Evolutionary conservation across 2,329 filamentous ascomycete genomes (phyloP).

Genomic region (Diaporthe ampelina): DNA sequence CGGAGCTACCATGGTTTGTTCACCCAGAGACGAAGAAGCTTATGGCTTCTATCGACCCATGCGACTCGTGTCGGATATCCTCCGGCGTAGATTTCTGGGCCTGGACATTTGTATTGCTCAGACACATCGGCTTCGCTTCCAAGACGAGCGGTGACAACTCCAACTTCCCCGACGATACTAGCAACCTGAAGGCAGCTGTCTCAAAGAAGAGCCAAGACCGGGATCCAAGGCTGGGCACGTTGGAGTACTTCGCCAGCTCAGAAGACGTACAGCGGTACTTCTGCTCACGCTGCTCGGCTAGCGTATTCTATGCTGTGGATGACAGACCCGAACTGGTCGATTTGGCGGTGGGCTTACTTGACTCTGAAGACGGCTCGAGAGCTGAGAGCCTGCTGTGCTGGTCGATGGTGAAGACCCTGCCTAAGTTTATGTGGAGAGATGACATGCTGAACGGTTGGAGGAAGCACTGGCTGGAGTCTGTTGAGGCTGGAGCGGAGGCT

Average conservation of each 20-base stretch:
- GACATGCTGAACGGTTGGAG: slow-evolving; percentile 59
- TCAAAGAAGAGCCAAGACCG: slow-evolving; percentile 42
- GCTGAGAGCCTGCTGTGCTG: slow-evolving; percentile 60
- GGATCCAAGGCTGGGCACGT: slow-evolving; percentile 57
- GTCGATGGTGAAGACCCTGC: slow-evolving; percentile 50
- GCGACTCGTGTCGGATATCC: slow-evolving; percentile 61
- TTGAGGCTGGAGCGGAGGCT: slow-evolving; percentile 52
- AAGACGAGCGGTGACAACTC: slow-evolving; percentile 12
- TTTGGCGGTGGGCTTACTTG: slow-evolving; percentile 59
- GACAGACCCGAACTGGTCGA: slow-evolving; percentile 56
- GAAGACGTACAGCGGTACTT: slow-evolving; percentile 62
- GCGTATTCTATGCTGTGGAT: slow-evolving; percentile 60
- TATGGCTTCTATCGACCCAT: slow-evolving; percentile 57
- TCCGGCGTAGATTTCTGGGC: slow-evolving; percentile 58
- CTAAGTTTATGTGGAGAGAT: slow-evolving; percentile 46
- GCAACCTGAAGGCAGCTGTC: slow-evolving; percentile 54
- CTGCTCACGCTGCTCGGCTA: slow-evolving; percentile 62
- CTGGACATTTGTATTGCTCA: slow-evolving; percentile 60
- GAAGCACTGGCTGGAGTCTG: slow-evolving; percentile 49
- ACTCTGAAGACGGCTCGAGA: slow-evolving; percentile 59
- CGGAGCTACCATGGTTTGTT: slow-evolving; percentile 58
- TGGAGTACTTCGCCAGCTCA: slow-evolving; percentile 59
- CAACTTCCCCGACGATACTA: slow-evolving; percentile 49
- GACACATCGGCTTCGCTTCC: slow-evolving; percentile 53
- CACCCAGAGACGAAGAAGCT: slow-evolving; percentile 58